Evolutionary conservation across 306 rosid species (phyloP), one percentile per base, ranked within the genome.

Genomic region (Malus orientalis): DNA sequence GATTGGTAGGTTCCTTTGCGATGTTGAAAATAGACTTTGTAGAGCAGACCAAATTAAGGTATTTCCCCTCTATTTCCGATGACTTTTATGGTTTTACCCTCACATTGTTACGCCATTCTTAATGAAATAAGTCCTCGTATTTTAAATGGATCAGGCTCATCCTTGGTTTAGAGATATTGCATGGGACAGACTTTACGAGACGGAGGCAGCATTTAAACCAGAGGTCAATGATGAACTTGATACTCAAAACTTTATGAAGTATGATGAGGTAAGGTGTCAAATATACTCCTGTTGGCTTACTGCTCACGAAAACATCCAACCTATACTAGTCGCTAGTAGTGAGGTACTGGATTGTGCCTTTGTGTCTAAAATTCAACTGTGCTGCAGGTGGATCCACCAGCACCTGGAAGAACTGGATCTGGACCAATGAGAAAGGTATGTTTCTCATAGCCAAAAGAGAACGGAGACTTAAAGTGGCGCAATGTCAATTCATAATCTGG

Each of bases 191-290:
- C 94, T 93, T 71, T 93, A 90, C 74, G 97, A 87, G 81, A 82
- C 73, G 30, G 97, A 93, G 65, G 98, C 98, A 64, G 97, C 98
- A 67, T 93, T 91, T 86, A 93, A 91, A 84, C 98, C 98, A 29
- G 91, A 89, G 76, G 97, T 93, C 86, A 70, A 70, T 53, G 94
- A 90, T 57, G 96, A 90, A 64, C 98, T 93, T 38, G 98, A 93
- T 88, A 93, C 97, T n/a, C 98, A 93, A 63, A 93, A 91, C 81
- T 93, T 93, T 81, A 90, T 91, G 97, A 89, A 91, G 81, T 90
- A 90, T 72, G 94, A 91, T 66, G 98, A 91, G 94, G 98, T 89
- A 47, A 75, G 63, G n/a, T 75, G 30, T 76, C 60, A 44, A 42
- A 62, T 36, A 74, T 36, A 16, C 29, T 54, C 23, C 11, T 78